Evolutionary conservation across 1,284 basidiomycete species (phyloP), one percentile per base, ranked within the genome.

Genomic region (Rhizoctonia solani): DNA sequence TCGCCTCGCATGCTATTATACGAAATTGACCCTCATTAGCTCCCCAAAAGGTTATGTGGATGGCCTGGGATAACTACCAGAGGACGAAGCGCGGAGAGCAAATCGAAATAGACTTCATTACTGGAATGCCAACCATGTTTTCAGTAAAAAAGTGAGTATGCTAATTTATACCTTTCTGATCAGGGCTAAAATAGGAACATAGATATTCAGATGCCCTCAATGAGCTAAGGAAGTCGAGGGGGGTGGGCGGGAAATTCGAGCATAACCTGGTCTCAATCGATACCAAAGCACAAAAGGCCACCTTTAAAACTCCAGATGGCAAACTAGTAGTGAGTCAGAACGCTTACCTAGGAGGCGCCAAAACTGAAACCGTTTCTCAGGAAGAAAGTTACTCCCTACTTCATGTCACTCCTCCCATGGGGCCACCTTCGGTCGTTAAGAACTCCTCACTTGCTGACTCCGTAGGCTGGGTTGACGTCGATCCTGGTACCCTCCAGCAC

Each of bases 51-150:
- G 90, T 95, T 71, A 92, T 93, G 87, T 96, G 93, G 90, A 94
- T 95, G 91, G 90, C 93, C 54, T 90, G 88, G 88, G 90, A 93
- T 74, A 80, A 86, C 54, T 92, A 83, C 74, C 80, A 81, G 63
- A 81, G 77, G 72, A 88, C 87, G 1, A 78, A 80, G 3, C 83
- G 88, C n/a, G 75, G 79, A 5, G 80, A 82, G 63, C 81, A 85
- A 63, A 82, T 90, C 73, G 82, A 87, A 68, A 79, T 93, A 69
- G 85, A 92, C 69, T 98, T 98, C 77, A 89, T 90, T 74, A 95
- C 90, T n/a, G 96, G 95, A 68, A 90, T 89, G 83, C 92, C 92
- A 19, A 84, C 89, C 56, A 98, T 99, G 93, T 98, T 99, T 79
- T 86, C 79, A 50, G 82, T 83, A 32, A 81, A 81, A 19, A 71